Conservation (phyloP, 192 early-diverging fungal species). For the Coemansia sp. region DNA sequence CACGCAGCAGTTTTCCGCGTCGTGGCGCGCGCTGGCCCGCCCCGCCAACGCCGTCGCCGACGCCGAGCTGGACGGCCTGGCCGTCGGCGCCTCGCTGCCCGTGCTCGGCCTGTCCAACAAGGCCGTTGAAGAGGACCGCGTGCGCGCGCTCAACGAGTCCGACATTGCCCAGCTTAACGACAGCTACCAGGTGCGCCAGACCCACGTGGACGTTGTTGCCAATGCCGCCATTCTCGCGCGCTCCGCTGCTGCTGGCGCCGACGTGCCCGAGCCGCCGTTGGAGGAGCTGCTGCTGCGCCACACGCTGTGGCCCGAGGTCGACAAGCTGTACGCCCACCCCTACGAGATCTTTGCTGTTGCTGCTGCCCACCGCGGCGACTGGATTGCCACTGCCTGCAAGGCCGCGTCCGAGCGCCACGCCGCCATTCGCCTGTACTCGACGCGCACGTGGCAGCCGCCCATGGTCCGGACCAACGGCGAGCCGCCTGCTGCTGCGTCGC, state of each 20-base stretch:
- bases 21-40: slow-evolving; percentile 40
- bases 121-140: slow-evolving; percentile 62
- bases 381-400: slow-evolving; percentile 61
- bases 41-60: background rate
- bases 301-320: slow-evolving; percentile 93
- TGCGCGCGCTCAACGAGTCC: slow-evolving; percentile 6
- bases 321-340: slow-evolving; percentile 96
- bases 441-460: slow-evolving; percentile 28
- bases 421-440: slow-evolving; percentile 31
- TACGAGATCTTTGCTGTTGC: slow-evolving; percentile 86
- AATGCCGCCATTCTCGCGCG: slow-evolving; percentile 22
- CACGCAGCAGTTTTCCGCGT: slow-evolving; percentile 69
- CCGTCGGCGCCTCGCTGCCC: slow-evolving; percentile 73
- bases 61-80: slow-evolving; percentile 17
- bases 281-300: slow-evolving; percentile 86
- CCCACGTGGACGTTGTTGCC: slow-evolving; percentile 54
- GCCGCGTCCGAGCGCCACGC: slow-evolving; percentile 32
- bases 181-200: slow-evolving; percentile 56
- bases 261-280: slow-evolving; percentile 61
- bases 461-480: background rate
- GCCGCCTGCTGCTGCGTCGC: background rate
- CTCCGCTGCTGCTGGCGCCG: slow-evolving; percentile 9
- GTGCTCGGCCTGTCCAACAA: slow-evolving; percentile 95
- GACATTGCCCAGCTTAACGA: slow-evolving; percentile 34
- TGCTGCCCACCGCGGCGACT: slow-evolving; percentile 61